These are phyloP conservation scores for Apiospora sp. DNA, from an alignment of 2,329 filamentous ascomycete species.

Conservation along the genomic window DNA sequence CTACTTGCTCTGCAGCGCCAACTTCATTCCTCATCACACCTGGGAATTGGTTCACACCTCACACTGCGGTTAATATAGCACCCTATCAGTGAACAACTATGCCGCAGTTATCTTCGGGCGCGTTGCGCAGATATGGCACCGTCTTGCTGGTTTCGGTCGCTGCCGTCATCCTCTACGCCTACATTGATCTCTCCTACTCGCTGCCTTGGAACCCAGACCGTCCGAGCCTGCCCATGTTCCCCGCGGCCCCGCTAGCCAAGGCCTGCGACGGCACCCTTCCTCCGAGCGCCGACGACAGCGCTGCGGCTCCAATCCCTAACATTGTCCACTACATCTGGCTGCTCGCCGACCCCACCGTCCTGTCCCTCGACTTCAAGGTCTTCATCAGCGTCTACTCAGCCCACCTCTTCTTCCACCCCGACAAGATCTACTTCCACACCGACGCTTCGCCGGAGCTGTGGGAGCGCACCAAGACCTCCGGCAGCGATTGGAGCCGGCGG, in stretches of 20 bases:
- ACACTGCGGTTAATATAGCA: background rate
- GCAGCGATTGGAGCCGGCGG: background rate
- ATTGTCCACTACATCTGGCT: slow-evolving; percentile 26
- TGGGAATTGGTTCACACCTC: too few species aligned
- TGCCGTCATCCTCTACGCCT: background rate
- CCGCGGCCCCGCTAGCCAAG: background rate
- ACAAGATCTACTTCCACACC: slow-evolving; percentile 18
- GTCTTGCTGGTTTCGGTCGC: background rate
- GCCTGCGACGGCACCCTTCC: background rate
- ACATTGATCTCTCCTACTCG: background rate
- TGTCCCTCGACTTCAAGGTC: slow-evolving; percentile 23
- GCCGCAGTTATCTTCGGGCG: background rate
- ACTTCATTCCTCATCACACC: background rate
- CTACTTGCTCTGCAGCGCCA: background rate
- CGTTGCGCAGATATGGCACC: background rate
- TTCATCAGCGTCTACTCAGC: slow-evolving; percentile 18
- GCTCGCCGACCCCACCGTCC: background rate
- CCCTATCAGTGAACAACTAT: background rate
- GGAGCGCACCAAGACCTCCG: background rate
- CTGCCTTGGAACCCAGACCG: slow-evolving; percentile 11
- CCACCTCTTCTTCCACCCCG: slow-evolving; percentile 15
- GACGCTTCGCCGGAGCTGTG: slow-evolving; percentile 13
- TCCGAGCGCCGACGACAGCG: background rate
- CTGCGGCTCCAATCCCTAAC: background rate
- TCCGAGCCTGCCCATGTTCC: background rate